Evolutionary conservation across 2,329 filamentous ascomycete species (phyloP), one percentile per base, ranked within the genome.

Genomic region (Penicillium brevicompactum): DNA sequence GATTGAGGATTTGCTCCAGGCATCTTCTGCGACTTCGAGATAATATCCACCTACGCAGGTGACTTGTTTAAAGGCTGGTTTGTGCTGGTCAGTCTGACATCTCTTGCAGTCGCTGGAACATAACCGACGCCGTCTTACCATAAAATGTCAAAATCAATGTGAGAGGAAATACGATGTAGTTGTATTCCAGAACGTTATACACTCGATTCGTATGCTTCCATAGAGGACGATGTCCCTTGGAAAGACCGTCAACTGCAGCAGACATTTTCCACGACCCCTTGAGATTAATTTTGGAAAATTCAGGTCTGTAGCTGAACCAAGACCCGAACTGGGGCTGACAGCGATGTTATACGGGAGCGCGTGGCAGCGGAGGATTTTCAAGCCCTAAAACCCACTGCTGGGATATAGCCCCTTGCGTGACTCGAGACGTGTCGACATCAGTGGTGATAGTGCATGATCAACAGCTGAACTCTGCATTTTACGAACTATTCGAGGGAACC

Each of bases 81-180:
- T 7, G 22, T 37, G 1, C 24, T 6, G 24, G 18, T 41, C 13
- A 22, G 27, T 27, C 13, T n/a, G 22, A 13, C 2, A 6, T 13
- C 10, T 27, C 13, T 13, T 13, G 13, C 6, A n/a, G n/a, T n/a
- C 13, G 34, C n/a, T 14, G 11, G 11, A n/a, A n/a, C 1, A n/a
- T n/a, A 13, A 37, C n/a, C n/a, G 14, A n/a, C 34, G n/a, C 5
- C n/a, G 2, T 4, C 13, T 14, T 57, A 57, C 51, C 41, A 11
- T 48, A 57, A 13, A 54, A 47, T 3, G 51, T 37, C n/a, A 42
- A 16, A 22, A 50, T 40, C 10, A 54, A 38, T 6, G 51, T 54
- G 16, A 45, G 32, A n/a, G 55, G 55, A 31, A 50, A 57, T 3
- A 57, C 46, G 10, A 57, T 49, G 11, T 49, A 48, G 11, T 57